Percentiles rank a stretch among this genome's conserved stretches.
Evolutionary conservation across 1,284 basidiomycete species (phyloP).

Genomic region (Microstroma glucosiphilum): DNA sequence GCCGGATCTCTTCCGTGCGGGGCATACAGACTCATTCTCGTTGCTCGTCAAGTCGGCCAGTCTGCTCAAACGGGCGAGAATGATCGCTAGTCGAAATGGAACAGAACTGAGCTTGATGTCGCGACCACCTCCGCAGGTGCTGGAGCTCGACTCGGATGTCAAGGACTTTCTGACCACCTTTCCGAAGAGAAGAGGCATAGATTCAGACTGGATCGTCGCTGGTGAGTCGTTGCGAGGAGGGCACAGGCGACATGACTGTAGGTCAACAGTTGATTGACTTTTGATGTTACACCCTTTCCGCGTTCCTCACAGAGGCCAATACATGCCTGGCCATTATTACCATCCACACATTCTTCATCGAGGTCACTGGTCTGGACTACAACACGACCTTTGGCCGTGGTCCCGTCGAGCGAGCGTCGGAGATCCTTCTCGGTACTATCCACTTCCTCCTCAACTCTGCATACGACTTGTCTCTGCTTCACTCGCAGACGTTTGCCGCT

Average conservation of each 20-base stretch:
- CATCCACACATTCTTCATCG: background rate
- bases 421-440: background rate
- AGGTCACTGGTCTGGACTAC: background rate
- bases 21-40: conserved; percentile 22
- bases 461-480: conserved; percentile 1
- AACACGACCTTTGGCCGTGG: background rate
- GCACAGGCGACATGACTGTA: background rate
- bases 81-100: background rate
- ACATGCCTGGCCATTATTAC: background rate
- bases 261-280: too few species aligned
- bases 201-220: conserved; percentile 5
- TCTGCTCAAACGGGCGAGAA: conserved; percentile 5
- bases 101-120: conserved; percentile 5
- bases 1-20: conserved; percentile 17
- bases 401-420: background rate
- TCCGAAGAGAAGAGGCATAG: background rate
- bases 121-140: conserved; percentile 8
- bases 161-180: conserved; percentile 14
- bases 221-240: background rate
- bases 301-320: conserved; percentile 1
- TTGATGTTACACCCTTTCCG: background rate
- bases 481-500: background rate
- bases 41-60: conserved; percentile 18
- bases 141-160: conserved; percentile 14
- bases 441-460: background rate